phyloP scores from a whole-genome alignment of 768 basidiomycete genomes.

The Paxillus involutus region DNA sequence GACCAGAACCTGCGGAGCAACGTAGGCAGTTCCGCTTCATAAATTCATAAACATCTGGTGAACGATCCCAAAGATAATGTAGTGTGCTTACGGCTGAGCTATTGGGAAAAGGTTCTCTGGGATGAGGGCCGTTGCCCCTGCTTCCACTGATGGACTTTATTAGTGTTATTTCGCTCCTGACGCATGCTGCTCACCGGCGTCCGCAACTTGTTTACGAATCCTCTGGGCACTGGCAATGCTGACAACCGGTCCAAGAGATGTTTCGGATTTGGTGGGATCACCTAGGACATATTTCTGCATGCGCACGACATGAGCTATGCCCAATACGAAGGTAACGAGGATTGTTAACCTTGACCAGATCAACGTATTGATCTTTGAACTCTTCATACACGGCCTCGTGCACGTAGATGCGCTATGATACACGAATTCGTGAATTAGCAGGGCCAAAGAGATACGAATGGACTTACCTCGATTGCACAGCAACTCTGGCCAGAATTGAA shows the following conservation, averaged over 20 bases:
- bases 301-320: neutral
- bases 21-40: conserved; percentile 75
- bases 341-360: conserved; percentile 61
- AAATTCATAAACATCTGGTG: neutral
- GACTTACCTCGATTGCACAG: conserved; percentile 81
- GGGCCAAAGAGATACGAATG: neutral
- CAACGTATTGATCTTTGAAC: conserved; percentile 75
- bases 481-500: conserved; percentile 99
- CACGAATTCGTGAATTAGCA: neutral
- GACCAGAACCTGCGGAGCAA: conserved; percentile 88
- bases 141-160: conserved; percentile 46
- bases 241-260: conserved; percentile 91
- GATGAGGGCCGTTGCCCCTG: conserved; percentile 79
- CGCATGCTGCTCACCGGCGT: conserved; percentile 59
- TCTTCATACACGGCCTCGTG: conserved; percentile 79
- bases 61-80: neutral
- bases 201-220: conserved; percentile 83
- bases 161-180: neutral
- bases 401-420: conserved; percentile 82
- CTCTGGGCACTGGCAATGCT: conserved; percentile 81
- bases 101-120: conserved; percentile 63
- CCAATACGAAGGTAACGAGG: neutral
- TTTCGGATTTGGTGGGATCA: conserved; percentile 73
- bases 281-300: conserved; percentile 78
- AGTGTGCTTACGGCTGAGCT: conserved; percentile 60